A percentile compares a stretch with the other conserved stretches of the same genome.
Evolutionary conservation across 306 rosid genomes (phyloP).

Genomic region (Dryas octopetala): DNA sequence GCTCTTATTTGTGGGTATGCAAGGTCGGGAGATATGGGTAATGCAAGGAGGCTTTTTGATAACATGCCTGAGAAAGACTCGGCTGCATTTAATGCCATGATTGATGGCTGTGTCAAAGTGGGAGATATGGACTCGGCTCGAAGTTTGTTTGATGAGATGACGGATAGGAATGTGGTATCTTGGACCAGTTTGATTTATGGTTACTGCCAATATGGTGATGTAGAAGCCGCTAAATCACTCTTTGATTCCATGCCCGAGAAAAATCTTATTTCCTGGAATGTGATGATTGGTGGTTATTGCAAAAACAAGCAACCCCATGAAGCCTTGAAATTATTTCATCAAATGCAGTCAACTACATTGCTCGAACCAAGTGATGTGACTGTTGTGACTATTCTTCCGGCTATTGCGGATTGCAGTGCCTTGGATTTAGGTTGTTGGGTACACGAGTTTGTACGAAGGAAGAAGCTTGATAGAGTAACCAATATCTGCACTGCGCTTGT

Average conservation of each 20-base stretch:
- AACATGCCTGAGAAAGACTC: slow-evolving; percentile 53
- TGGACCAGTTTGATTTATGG: slow-evolving; percentile 75
- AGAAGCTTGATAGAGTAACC: slow-evolving; percentile 39
- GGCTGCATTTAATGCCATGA: slow-evolving; percentile 54
- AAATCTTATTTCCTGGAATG: slow-evolving; percentile 63
- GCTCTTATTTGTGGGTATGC: slow-evolving; percentile 63
- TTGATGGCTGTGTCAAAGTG: slow-evolving; percentile 62
- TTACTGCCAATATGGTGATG: slow-evolving; percentile 48
- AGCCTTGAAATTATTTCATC: slow-evolving; percentile 56
- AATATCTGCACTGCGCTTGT: slow-evolving; percentile 54
- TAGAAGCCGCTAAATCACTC: slow-evolving; percentile 47
- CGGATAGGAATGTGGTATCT: slow-evolving; percentile 51
- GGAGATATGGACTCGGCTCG: slow-evolving; percentile 52
- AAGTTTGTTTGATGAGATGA: slow-evolving; percentile 54
- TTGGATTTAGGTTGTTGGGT: slow-evolving; percentile 61
- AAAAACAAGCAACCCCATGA: slow-evolving; percentile 45
- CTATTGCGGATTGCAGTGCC: slow-evolving; percentile 66
- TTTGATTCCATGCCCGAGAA: slow-evolving; percentile 65
- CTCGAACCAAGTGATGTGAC: slow-evolving; percentile 65
- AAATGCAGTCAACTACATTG: slow-evolving; percentile 37
- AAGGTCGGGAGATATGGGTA: slow-evolving; percentile 52
- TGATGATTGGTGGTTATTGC: slow-evolving; percentile 76
- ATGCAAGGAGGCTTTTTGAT: slow-evolving; percentile 58
- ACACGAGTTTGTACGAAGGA: slow-evolving; percentile 47
- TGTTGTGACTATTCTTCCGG: slow-evolving; percentile 64